phyloP scores from a whole-genome alignment of 179 eudicot genomes.

The Actinidia chinensis region DNA sequence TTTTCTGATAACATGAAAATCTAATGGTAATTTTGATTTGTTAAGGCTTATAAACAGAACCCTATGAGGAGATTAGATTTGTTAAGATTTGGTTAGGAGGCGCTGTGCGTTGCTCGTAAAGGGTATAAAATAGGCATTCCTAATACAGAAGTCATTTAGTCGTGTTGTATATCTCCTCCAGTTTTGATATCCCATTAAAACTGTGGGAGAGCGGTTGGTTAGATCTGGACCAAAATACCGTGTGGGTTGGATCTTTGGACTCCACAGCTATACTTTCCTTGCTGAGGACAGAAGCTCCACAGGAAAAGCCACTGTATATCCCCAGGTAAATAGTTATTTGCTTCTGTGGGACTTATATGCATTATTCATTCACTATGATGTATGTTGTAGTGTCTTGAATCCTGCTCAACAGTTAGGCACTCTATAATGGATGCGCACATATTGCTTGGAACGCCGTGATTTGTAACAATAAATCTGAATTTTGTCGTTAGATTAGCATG shows the following conservation, averaged over 20 bases:
- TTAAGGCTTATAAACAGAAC: slow-evolving; percentile 87
- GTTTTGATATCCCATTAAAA: slow-evolving; percentile 89
- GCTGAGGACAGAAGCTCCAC: slow-evolving; percentile 93
- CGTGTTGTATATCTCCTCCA: slow-evolving; percentile 97
- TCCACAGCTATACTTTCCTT: slow-evolving; percentile 91
- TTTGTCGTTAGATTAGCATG: slow-evolving; percentile 82
- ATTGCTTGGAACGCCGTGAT: slow-evolving; percentile 96
- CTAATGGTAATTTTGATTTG: slow-evolving; percentile 11
- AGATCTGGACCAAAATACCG: slow-evolving; percentile 89
- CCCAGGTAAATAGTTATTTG: slow-evolving; percentile 63
- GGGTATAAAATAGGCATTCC: slow-evolving; percentile 89
- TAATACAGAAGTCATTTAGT: slow-evolving; percentile 93
- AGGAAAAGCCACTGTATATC: slow-evolving; percentile 91
- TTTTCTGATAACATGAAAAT: neutral
- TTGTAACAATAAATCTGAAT: slow-evolving; percentile 96
- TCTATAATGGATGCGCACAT: slow-evolving; percentile 98
- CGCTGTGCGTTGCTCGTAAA: slow-evolving; percentile 97
- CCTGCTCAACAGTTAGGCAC: slow-evolving; percentile 51
- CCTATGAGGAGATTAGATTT: slow-evolving; percentile 86
- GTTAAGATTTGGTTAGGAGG: slow-evolving; percentile 98
- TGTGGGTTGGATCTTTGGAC: slow-evolving; percentile 99
- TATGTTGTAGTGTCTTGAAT: slow-evolving; percentile 2
- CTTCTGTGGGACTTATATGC: neutral
- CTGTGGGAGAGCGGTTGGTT: slow-evolving; percentile 93
- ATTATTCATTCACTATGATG: neutral